Conservation (phyloP, 1,139 yeast genomes). For the Kodamaea suecica region DNA sequence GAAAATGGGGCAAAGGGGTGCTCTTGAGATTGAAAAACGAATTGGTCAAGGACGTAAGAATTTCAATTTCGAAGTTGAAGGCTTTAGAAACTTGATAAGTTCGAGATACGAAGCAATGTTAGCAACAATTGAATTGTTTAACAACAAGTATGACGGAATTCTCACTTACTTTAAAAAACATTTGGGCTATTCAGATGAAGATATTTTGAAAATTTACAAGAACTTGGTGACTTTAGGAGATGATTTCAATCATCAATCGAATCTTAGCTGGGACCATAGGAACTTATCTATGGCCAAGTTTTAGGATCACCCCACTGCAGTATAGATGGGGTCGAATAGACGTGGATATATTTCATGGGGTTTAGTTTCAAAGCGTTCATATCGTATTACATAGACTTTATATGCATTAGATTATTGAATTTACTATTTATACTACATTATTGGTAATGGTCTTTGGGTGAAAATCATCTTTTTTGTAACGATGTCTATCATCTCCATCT, state of each 20-base stretch:
- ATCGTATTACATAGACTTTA: no score
- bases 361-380: no score
- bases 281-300: conserved; percentile 12
- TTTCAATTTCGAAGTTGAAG: conserved; percentile 46
- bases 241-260: conserved; percentile 16
- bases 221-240: conserved; percentile 36
- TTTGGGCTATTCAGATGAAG: conserved; percentile 48
- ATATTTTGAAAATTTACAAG: conserved; percentile 47
- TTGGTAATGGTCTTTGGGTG: conserved; percentile 67
- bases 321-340: no score
- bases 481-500: conserved; percentile 54
- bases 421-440: conserved; percentile 50
- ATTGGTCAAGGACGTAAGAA: conserved; percentile 35
- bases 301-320: no score
- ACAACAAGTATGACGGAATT: conserved; percentile 55
- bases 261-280: conserved; percentile 27
- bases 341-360: no score
- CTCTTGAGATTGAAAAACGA: conserved; percentile 28
- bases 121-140: conserved; percentile 51
- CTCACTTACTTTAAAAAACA: conserved; percentile 45
- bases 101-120: conserved; percentile 74
- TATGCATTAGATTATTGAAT: not conserved
- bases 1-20: conserved; percentile 20
- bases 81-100: conserved; percentile 57
- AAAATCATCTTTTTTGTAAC: conserved; percentile 56